Evolutionary conservation across 2,329 filamentous ascomycete genomes (phyloP).

Genomic region (Xylaria sp.): DNA sequence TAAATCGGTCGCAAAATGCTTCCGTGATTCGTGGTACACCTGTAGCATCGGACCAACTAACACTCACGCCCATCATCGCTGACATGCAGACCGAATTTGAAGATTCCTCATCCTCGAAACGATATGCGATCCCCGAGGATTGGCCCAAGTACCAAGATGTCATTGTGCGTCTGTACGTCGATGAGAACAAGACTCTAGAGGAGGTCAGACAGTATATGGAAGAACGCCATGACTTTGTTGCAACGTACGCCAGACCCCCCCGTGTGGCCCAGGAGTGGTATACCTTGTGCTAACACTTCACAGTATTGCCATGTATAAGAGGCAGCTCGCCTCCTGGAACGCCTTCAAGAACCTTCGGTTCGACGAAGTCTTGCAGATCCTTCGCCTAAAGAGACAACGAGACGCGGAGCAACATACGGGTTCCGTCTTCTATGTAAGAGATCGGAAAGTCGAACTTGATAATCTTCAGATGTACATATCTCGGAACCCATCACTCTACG

Average conservation of each 20-base stretch:
- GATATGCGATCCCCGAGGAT: constrained; percentile 25
- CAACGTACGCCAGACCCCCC: constrained; percentile 24
- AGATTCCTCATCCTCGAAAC: constrained; percentile 19
- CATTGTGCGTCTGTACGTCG: constrained; percentile 28
- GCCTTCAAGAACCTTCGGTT: constrained; percentile 30
- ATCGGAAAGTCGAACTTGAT: constrained; percentile 25
- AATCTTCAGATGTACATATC: constrained; percentile 29
- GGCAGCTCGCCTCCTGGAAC: constrained; percentile 28
- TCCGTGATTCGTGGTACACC: constrained; percentile 4
- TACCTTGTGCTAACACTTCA: constrained; percentile 11
- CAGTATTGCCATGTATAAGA: constrained; percentile 30
- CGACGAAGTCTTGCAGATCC: constrained; percentile 29
- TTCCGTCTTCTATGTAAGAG: constrained; percentile 27
- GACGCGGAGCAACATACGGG: constrained; percentile 23
- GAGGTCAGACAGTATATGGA: constrained; percentile 29
- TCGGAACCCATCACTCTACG: constrained; percentile 27
- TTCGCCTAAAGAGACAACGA: constrained; percentile 25
- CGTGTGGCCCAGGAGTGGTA: background rate
- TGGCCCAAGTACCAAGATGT: constrained; percentile 24
- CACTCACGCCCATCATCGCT: constrained; percentile 11
- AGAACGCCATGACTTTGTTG: constrained; percentile 26
- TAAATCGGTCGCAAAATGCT: constrained; percentile 18
- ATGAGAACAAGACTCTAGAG: constrained; percentile 30
- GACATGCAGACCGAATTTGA: constrained; percentile 23
- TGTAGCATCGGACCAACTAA: constrained; percentile 6